phyloP scores from a whole-genome alignment of 495 filamentous ascomycete genomes.

The Xanthoparmelia taractica region DNA sequence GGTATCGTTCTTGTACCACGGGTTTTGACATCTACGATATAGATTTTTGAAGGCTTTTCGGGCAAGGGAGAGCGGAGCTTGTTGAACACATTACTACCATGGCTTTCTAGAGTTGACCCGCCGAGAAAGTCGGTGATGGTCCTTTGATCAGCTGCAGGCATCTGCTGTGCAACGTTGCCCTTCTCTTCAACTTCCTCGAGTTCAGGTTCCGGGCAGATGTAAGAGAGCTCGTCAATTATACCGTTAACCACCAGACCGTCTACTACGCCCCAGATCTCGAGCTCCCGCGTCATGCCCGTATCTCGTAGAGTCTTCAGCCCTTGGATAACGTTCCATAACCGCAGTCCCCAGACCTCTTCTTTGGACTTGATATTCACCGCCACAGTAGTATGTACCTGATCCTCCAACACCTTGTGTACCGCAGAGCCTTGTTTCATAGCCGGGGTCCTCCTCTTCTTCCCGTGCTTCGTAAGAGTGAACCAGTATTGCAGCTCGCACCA shows the following conservation, averaged over 20 bases:
- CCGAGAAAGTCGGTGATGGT: slow-evolving; percentile 44
- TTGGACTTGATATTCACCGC: slow-evolving; percentile 60
- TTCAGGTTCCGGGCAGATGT: slow-evolving; percentile 61
- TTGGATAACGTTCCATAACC: slow-evolving; percentile 88
- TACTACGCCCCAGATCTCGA: slow-evolving; percentile 86
- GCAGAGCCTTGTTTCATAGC: slow-evolving; percentile 75
- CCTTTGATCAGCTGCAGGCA: slow-evolving; percentile 45
- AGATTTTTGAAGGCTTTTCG: slow-evolving; percentile 43
- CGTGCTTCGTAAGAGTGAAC: slow-evolving; percentile 72
- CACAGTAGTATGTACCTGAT: slow-evolving; percentile 72
- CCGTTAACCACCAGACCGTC: slow-evolving; percentile 82
- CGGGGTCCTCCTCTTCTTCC: slow-evolving; percentile 61
- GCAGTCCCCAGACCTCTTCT: slow-evolving; percentile 76
- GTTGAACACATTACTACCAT: slow-evolving; percentile 11
- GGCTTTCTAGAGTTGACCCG: slow-evolving; percentile 9
- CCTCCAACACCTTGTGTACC: slow-evolving; percentile 77
- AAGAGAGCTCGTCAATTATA: slow-evolving; percentile 80
- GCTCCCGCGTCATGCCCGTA: slow-evolving; percentile 75
- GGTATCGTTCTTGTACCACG: slow-evolving; percentile 56
- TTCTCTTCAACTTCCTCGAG: slow-evolving; percentile 51
- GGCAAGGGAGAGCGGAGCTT: slow-evolving; percentile 11
- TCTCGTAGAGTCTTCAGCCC: slow-evolving; percentile 69
- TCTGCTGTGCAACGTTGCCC: slow-evolving; percentile 32
- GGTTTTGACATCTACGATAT: slow-evolving; percentile 87
- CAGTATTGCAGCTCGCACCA: slow-evolving; percentile 97